These are phyloP conservation scores for Penicillium chermesinum DNA, from an alignment of 495 filamentous ascomycete genomes.

Conservation along the genomic window DNA sequence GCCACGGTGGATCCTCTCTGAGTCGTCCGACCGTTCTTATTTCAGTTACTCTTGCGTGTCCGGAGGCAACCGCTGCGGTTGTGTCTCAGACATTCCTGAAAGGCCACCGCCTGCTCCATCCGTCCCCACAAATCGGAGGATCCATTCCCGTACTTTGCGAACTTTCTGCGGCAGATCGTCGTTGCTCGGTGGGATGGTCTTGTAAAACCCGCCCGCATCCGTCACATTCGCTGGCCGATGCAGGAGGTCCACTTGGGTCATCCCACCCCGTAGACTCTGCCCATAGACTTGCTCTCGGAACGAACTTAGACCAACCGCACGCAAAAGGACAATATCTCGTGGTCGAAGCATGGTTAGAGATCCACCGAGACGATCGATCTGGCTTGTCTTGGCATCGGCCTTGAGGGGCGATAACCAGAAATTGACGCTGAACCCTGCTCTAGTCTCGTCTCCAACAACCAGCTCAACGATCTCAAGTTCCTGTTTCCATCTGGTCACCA, in stretches of 20 bases:
- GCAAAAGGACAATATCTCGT: constrained; percentile 69
- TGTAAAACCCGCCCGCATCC: constrained; percentile 37
- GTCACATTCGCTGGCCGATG: constrained; percentile 43
- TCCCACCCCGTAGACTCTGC: constrained; percentile 61
- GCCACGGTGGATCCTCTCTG: not conserved
- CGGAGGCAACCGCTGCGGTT: constrained; percentile 39
- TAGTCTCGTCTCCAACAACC: constrained; percentile 81
- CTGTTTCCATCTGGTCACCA: constrained; percentile 45
- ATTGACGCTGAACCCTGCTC: constrained; percentile 72
- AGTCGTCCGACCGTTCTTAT: not conserved
- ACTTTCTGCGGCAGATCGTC: constrained; percentile 58
- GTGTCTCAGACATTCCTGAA: constrained; percentile 21
- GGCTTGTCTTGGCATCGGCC: constrained; percentile 16
- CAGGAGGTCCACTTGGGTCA: constrained; percentile 68
- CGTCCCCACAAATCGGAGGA: constrained; percentile 62
- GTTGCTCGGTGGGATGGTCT: constrained; percentile 13
- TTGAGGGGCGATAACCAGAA: constrained; percentile 62
- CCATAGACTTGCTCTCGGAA: constrained; percentile 75
- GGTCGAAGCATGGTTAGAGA: constrained; percentile 51
- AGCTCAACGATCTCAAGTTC: constrained; percentile 65
- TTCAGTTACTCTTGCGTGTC: constrained; percentile 42
- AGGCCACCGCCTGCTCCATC: constrained; percentile 35
- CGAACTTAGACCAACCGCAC: constrained; percentile 68
- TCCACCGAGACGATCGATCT: constrained; percentile 29
- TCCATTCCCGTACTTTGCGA: constrained; percentile 67